Evolutionary conservation across 2,329 filamentous ascomycete genomes (phyloP), one percentile per base, ranked within the genome.

Genomic region (Laburnicola sp.): DNA sequence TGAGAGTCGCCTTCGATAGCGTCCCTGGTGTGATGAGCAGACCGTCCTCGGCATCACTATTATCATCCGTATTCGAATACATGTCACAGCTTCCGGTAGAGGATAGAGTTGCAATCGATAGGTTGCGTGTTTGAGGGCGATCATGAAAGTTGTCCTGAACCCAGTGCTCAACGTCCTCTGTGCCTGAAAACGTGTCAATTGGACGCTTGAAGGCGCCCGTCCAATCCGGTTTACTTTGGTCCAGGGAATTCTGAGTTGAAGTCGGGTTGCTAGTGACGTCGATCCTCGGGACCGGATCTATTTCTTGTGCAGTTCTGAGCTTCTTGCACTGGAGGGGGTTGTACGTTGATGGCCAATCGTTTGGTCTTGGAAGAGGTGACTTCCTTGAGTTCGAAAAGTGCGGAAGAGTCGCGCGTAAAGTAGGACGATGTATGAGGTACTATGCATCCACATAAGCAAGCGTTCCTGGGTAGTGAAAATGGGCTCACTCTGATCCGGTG

Each of bases 1-100:
- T 65, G 16, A 60, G 9, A 6, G 57, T 63, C 11, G 64, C 58
- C 38, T 47, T 61, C 6, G 64, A 56, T 10, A 60, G 41, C 8
- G 37, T 50, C 28, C 34, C 36, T 28, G 38, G 28, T 10, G 27
- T 22, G 4, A 25, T 9, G 4, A 21, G 23, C 7, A n/a, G n/a
- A 4, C 44, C 28, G 21, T 50, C 45, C 8, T 68, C 66, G 42
- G 64, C 58, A 6, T 64, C 63, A 7, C 61, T 64, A 31, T 62
- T 64, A 28, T 62, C 47, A 36, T 68, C 64, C 2, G 64, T 66
- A 27, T 51, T 57, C 7, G 65, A 63, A 41, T 69, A 64, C 63
- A 66, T 65, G 22, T 66, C 64, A 35, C 61, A 60, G 37, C 65
- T 68, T 23, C 60, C 63, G 6, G 62, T 60, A 7, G 66, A 67